Base-by-base conservation (phyloP, 768 basidiomycete genomes). In the Neoboletus magnificus region DNA sequence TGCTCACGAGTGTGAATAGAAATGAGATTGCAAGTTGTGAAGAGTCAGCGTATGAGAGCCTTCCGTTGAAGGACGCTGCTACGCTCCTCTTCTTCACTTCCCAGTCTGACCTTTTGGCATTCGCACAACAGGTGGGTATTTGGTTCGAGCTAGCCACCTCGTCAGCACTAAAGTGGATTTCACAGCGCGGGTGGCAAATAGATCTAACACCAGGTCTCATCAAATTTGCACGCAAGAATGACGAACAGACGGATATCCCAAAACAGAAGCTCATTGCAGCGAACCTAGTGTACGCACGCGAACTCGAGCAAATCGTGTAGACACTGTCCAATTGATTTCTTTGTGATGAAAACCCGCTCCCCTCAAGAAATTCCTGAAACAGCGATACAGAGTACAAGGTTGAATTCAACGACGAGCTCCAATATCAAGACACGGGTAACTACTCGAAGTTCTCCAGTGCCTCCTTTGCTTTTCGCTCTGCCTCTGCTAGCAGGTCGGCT, bases 1-100 rank as follows among this genome's bases (percentile, higher is more conserved):
- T 33, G 43, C 52, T 66, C 27, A 62, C 15, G 22, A 9, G 25
- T 8, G 29, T 10, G 44, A 20, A 36, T 45, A 98, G 96, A 64
- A 93, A 91, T 65, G 96, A 99, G 76, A 99, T 99, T 63, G 96
- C 96, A 15, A 91, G 91, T 64, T 98, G 95, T 65, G 92, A 97
- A 71, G 94, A 98, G 71, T 79, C 87, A 18, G 95, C 96, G 5
- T 99, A 99, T 60, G 86, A 91, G 60, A 93, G 88, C 57, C 77
- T 99, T 37, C 94, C 95, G 0, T 68, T 98, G 50, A 86, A 89
- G 62, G 94, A 97, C 61, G 96, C 95, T 1, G 84, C 88, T 1
- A 91, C 91, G 0, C 78, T 99, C 46, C 75, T 99, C 50, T 99
- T 98, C 82, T 97, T 96, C 77, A 84, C 85, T 23, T 82, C 80